Base-by-base conservation (phyloP, 2,329 filamentous ascomycete species). In the Colletotrichum tropicale region DNA sequence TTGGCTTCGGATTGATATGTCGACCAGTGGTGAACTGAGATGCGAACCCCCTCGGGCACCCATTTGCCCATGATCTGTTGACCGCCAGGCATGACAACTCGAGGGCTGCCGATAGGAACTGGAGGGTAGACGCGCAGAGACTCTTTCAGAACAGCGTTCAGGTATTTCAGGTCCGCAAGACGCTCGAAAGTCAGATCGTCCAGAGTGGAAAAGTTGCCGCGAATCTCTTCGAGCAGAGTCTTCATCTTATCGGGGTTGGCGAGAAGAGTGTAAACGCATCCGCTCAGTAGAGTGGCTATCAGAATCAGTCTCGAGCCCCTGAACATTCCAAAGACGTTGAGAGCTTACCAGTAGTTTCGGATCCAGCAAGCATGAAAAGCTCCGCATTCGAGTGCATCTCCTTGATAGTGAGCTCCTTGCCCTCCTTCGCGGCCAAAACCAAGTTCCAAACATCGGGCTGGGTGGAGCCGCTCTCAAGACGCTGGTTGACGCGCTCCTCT, bases 101-200 rank as follows among this genome's bases (percentile, higher is more conserved):
- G 71, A 1, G 79, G 80, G 21, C 82, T 75, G 3, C 78, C 80
- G 16, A 76, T 79, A 36, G 78, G 72, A 5, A 78, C 77, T 0
- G 79, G 80, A 6, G 86, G 85, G 65, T 85, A 88, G 18, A 86
- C 76, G 8, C 88, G 81, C 56, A 89, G 78, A 2, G 80, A 80
- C 79, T 89, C 88, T 3, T 88, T 81, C 15, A 88, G 75, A 58
- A 80, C 82, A 2, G 86, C 87, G 13, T 82, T 78, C 62, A 88
- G 79, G 64, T 87, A 88, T 5, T 79, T 73, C 0, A 87, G 78
- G 12, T 80, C 76, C 36, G 79, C 77, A 5, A 83, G 79, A 6
- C 80, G 80, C 2, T 78, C 74, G 16, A 85, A 78, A 2, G 79
- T 82, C 67, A 88, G 87, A 4, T 87, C 83, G 1, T 83, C 80